These are phyloP conservation scores for Ascosphaera aggregata DNA, from an alignment of 2,329 filamentous ascomycete genomes.

Conservation along the genomic window DNA sequence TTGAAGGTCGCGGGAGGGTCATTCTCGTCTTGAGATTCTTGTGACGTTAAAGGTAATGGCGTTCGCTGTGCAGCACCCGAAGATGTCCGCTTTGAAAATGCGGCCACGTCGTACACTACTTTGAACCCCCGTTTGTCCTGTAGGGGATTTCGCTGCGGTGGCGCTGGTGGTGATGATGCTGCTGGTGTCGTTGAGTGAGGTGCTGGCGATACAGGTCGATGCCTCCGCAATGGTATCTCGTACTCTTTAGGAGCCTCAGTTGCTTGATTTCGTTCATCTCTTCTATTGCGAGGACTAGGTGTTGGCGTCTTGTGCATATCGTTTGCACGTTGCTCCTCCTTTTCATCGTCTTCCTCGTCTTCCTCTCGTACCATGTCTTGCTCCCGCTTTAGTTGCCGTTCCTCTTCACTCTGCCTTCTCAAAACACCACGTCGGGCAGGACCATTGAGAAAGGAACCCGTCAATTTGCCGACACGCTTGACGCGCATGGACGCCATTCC, in stretches of 20 bases:
- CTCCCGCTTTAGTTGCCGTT: constrained; percentile 20
- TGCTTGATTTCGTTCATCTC: constrained; percentile 9
- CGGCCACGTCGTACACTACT: constrained; percentile 9
- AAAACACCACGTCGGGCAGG: constrained; percentile 52
- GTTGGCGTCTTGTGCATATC: constrained; percentile 11
- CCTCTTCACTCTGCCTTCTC: constrained; percentile 39
- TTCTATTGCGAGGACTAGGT: constrained; percentile 9
- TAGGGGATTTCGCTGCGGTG: not conserved
- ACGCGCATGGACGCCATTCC: constrained; percentile 51
- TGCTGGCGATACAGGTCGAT: not conserved
- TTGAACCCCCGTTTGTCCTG: constrained; percentile 29
- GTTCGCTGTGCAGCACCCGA: not conserved
- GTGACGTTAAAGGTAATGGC: constrained; percentile 4
- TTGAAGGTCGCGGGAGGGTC: constrained; percentile 48
- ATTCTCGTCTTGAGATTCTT: constrained; percentile 38
- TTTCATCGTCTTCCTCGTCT: not conserved
- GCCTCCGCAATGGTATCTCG: too few species aligned
- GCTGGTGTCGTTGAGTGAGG: not conserved
- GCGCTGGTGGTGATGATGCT: not conserved
- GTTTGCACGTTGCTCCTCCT: constrained; percentile 9
- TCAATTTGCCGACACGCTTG: constrained; percentile 51
- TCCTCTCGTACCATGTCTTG: constrained; percentile 9
- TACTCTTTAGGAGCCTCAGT: too few species aligned
- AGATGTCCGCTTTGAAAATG: not conserved
- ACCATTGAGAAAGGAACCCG: constrained; percentile 56